These are phyloP conservation scores for Lasiosphaeria ovina DNA, from an alignment of 495 filamentous ascomycete genomes.

Conservation along the genomic window DNA sequence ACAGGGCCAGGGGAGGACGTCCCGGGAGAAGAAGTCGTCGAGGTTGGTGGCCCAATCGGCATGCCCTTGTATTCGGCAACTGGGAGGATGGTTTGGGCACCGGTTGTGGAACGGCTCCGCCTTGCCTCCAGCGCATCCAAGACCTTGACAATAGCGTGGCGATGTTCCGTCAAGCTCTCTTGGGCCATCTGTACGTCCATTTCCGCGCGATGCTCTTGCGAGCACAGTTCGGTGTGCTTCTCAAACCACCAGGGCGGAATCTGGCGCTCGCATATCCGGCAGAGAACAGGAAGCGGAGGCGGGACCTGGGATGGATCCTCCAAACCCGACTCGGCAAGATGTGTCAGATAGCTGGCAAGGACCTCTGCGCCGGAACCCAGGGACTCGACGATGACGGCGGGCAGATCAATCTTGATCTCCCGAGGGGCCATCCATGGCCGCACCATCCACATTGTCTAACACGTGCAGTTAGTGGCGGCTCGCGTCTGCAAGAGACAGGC, in stretches of 20 bases:
- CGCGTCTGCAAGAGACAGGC: background rate
- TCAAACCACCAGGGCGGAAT: constrained; percentile 99
- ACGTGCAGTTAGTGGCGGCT: background rate
- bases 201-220: constrained; percentile 93
- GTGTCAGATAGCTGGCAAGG: constrained; percentile 87
- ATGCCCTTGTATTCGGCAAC: constrained; percentile 88
- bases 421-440: constrained; percentile 84
- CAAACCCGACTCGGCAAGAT: constrained; percentile 78
- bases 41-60: constrained; percentile 72
- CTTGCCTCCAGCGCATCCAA: constrained; percentile 87
- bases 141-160: constrained; percentile 92
- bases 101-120: constrained; percentile 62
- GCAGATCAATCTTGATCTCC: constrained; percentile 93
- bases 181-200: constrained; percentile 96
- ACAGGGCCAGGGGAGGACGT: constrained; percentile 58
- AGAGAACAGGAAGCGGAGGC: constrained; percentile 86
- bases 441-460: constrained; percentile 98
- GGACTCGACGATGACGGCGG: constrained; percentile 85
- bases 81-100: constrained; percentile 54
- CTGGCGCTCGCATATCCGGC: constrained; percentile 95
- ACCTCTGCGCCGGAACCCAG: constrained; percentile 93
- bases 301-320: constrained; percentile 79
- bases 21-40: constrained; percentile 59
- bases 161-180: constrained; percentile 88
- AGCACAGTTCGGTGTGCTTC: constrained; percentile 93